Evolutionary conservation across 2,329 filamentous ascomycete species (phyloP), one percentile per base, ranked within the genome.

Genomic region (Aspergillus costaricaensis): DNA sequence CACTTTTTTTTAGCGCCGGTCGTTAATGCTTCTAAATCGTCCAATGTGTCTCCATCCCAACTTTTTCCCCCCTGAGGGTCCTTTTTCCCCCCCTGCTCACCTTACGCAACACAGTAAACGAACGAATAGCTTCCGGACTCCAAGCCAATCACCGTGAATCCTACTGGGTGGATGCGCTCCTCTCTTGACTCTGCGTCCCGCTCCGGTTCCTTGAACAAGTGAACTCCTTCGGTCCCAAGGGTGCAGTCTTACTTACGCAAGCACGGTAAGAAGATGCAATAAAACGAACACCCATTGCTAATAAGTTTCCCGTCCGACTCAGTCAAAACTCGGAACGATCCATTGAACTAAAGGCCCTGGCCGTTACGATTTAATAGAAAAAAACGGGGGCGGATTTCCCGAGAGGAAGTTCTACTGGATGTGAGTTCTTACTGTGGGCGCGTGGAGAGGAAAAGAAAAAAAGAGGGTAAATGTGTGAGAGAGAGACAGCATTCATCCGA

Each of bases 1-100:
- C 57, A 55, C 44, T 27, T 38, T 50, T 58, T 58, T 50, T 58
- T 59, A 59, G 57, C 57, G 57, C 47, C 55, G 44, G 57, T 44
- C 41, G 21, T 39, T 55, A 49, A 59, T 55, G 27, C 15, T 57
- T 50, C 57, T 58, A 52, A 53, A 44, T 53, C 49, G 23, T 52
- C 57, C 57, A 47, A 19, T 10, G 52, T 41, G 25, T 32, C 48
- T 30, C 55, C 55, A 50, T 50, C 44, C n/a, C 32, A 48, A 38
- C 30, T 15, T 21, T 19, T 23, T 12, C 44, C 57, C 57, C 57
- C 51, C 43, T 55, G 53, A 55, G 53, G 53, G 53, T 54, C 57
- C 25, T 32, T 43, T 41, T 32, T 3, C 2, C 27, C 10, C 25
- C 27, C 30, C 49, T 21, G 32, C 44, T 47, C 43, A 44, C 48